Percentiles rank a stretch among this genome's conserved stretches.
phyloP scores from a whole-genome alignment of 1,284 basidiomycete genomes.

The Chondrostereum purpureum region DNA sequence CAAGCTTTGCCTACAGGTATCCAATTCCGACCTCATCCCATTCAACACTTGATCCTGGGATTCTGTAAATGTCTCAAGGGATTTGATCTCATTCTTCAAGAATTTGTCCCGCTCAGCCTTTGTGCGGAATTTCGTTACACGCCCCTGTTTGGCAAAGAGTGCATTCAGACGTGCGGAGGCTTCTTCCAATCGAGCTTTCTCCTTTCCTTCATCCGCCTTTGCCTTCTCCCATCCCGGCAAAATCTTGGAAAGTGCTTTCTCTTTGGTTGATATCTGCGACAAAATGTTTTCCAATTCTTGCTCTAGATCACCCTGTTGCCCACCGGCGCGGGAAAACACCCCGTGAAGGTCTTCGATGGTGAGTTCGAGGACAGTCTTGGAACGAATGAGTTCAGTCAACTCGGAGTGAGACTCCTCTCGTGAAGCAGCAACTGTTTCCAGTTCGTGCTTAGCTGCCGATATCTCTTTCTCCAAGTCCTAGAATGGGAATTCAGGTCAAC shows the following conservation, averaged over 20 bases:
- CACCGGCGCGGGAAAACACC: constrained; percentile 54
- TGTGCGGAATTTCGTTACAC: constrained; percentile 79
- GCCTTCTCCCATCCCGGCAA: constrained; percentile 62
- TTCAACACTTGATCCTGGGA: constrained; percentile 47
- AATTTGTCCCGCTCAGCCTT: constrained; percentile 78
- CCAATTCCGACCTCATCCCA: constrained; percentile 39
- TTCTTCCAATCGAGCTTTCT: constrained; percentile 69
- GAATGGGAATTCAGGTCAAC: neutral
- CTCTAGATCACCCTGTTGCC: constrained; percentile 58
- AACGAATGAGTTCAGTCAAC: constrained; percentile 72
- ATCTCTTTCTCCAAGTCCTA: constrained; percentile 74
- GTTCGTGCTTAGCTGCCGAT: constrained; percentile 60
- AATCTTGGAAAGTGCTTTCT: constrained; percentile 55
- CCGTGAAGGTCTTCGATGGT: constrained; percentile 76
- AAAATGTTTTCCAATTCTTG: constrained; percentile 61
- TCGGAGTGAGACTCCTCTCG: constrained; percentile 72
- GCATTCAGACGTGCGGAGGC: constrained; percentile 64
- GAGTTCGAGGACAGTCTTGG: constrained; percentile 78
- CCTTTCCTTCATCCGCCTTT: constrained; percentile 50
- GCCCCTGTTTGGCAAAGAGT: constrained; percentile 84
- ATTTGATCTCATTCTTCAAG: constrained; percentile 67
- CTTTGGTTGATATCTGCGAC: constrained; percentile 55
- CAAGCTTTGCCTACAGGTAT: constrained; percentile 39
- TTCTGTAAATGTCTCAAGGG: constrained; percentile 52
- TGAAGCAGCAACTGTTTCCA: constrained; percentile 64